A percentile compares a stretch with the other conserved stretches of the same genome.
phyloP scores from a whole-genome alignment of 371 early-diverging fungal species.

The Mucor mucedo region DNA sequence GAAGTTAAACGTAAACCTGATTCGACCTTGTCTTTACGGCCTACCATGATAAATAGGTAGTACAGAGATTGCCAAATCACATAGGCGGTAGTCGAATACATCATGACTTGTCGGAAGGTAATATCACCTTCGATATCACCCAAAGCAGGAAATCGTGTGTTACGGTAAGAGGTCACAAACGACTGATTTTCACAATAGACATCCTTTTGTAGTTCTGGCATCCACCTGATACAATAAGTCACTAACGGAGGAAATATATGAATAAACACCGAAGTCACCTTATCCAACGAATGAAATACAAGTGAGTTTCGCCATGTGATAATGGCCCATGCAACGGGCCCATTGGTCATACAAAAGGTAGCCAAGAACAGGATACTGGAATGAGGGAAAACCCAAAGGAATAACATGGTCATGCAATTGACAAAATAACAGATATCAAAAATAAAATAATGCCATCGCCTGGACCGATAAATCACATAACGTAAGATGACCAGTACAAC shows the following conservation, averaged over 20 bases:
- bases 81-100: conserved; percentile 60
- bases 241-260: conserved; percentile 74
- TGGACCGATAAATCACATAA: conserved; percentile 62
- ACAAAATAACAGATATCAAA: conserved; percentile 77
- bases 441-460: conserved; percentile 71
- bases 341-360: conserved; percentile 61
- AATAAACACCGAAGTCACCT: conserved; percentile 74
- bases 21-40: conserved; percentile 67
- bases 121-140: conserved; percentile 19
- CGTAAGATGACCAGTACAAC: conserved; percentile 57
- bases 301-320: conserved; percentile 74
- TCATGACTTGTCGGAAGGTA: conserved; percentile 43
- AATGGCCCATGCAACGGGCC: conserved; percentile 77
- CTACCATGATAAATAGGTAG: conserved; percentile 66
- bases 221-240: conserved; percentile 68
- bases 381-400: conserved; percentile 56
- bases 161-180: conserved; percentile 33
- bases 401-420: conserved; percentile 62
- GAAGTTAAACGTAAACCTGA: conserved; percentile 66
- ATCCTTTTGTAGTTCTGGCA: conserved; percentile 46
- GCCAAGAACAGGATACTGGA: conserved; percentile 56
- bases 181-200: conserved; percentile 25
- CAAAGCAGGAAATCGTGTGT: conserved; percentile 53
- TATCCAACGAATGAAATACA: conserved; percentile 76
- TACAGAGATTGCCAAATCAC: conserved; percentile 73